Base-by-base conservation (phyloP, 306 rosid genomes). In the Styphnolobium japonicum region DNA sequence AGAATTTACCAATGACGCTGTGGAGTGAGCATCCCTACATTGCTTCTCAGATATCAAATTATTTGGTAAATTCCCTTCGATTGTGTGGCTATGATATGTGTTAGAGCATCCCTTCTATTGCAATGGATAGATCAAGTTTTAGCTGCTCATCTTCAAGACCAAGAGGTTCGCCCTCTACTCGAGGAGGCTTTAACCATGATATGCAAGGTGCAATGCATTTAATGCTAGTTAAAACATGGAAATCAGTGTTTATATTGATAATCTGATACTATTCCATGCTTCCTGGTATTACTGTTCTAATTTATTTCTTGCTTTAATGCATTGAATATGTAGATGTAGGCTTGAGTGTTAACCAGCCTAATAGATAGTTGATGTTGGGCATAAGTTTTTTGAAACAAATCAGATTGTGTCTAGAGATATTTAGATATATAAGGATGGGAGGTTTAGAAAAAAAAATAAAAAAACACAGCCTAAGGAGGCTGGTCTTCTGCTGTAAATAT, bases 91-190 rank as follows among this genome's bases (percentile, higher is more conserved):
- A n/a, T n/a, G n/a, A n/a, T n/a, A n/a, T n/a, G n/a, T n/a, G n/a
- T n/a, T n/a, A n/a, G n/a, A n/a, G n/a, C n/a, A n/a, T 95, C 68
- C 97, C 91, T 12, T 81, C 12, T 46, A 91, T 95, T 85, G 92
- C 97, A 1, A 90, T 85, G 94, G 99, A 95, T 76, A 85, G 91
- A 67, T 88, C 97, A 8, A 98, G 99, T 94, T 67, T 81, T 92
- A 19, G 73, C 90, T 15, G 31, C 56, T 79, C 97, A 91, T 85
- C 92, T 91, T 67, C 91, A 90, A 61, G 81, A 90, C 16, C 8
- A 80, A 0, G 90, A 89, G 0, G 79, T 6, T 37, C 81, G 71
- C 79, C 71, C 84, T 77, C 68, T 80, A 51, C 49, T 89, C 2
- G 93, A 92, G 82, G 96, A 93, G 60, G 83, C 96, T 66, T 82